A percentile compares a stretch with the other conserved stretches of the same genome.
Conservation (phyloP, 164 flowering plant species). For the Nymphaea colorata region DNA sequence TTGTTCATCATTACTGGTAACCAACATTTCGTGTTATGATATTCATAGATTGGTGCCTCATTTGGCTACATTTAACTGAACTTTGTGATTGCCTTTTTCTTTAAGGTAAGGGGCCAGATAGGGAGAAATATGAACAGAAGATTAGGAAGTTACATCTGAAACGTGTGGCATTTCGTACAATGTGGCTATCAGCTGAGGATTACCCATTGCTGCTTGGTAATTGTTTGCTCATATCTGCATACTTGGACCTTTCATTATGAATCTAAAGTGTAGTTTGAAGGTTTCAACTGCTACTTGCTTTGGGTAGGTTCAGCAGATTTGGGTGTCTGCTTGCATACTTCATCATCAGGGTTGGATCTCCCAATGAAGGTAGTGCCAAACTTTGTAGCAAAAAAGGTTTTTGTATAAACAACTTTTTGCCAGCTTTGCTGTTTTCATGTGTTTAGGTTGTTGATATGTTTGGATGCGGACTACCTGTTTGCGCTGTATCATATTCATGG, state of each 20-base stretch:
- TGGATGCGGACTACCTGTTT: slow-evolving; percentile 95
- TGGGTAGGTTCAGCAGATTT: slow-evolving; percentile 85
- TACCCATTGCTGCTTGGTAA: slow-evolving; percentile 86
- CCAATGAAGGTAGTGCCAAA: slow-evolving; percentile 76
- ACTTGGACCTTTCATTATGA: not conserved
- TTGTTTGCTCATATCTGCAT: slow-evolving; percentile 2
- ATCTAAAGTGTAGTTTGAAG: not conserved
- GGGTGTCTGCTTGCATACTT: slow-evolving; percentile 89
- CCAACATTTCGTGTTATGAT: slow-evolving; percentile 1
- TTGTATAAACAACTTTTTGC: not conserved
- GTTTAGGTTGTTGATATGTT: slow-evolving; percentile 97
- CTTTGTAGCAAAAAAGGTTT: not conserved
- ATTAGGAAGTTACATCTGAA: slow-evolving; percentile 60
- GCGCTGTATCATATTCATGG: slow-evolving; percentile 96
- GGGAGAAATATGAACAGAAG: slow-evolving; percentile 70
- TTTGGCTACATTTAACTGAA: not conserved
- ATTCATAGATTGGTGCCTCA: not conserved
- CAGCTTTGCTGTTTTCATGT: not conserved
- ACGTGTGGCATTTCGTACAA: slow-evolving; percentile 92
- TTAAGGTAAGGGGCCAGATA: slow-evolving; percentile 88
- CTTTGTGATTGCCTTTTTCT: not conserved
- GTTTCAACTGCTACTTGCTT: not conserved
- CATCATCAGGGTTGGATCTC: slow-evolving; percentile 95
- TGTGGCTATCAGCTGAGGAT: slow-evolving; percentile 97
- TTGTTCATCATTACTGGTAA: slow-evolving; percentile 88